Evolutionary conservation across 2,329 filamentous ascomycete species (phyloP).

Genomic region (Ophiocordyceps camponoti-leonardi): DNA sequence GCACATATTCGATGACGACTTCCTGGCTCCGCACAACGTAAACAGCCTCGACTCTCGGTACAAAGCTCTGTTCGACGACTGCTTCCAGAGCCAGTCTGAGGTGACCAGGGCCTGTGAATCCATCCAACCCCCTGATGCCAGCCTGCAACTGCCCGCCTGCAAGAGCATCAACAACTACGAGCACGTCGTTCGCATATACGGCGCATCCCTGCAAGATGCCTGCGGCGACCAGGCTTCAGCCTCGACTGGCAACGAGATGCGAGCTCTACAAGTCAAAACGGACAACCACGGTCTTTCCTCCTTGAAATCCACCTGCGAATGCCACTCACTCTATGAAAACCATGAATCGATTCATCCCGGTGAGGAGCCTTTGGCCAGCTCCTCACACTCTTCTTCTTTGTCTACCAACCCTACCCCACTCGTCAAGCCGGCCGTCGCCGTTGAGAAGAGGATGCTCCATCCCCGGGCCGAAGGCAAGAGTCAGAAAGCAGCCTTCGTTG

Average conservation of each 20-base stretch:
- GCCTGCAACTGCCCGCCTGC: neutral
- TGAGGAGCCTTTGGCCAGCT: neutral
- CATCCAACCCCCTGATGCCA: neutral
- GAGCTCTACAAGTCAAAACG: neutral
- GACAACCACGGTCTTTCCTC: neutral
- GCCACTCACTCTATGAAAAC: neutral
- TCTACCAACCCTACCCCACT: neutral
- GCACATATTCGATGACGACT: neutral
- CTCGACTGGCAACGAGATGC: neutral
- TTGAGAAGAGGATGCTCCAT: too few species aligned
- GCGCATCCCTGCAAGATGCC: neutral
- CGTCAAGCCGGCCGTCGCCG: neutral
- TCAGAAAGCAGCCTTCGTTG: neutral
- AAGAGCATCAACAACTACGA: neutral
- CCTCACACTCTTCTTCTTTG: neutral
- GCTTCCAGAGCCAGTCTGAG: neutral
- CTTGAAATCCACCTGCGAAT: neutral
- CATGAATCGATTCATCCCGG: neutral
- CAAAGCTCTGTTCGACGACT: neutral
- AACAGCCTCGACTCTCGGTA: neutral
- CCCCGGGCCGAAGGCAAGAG: too few species aligned
- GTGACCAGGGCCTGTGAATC: neutral
- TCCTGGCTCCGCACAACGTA: neutral
- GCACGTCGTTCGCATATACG: neutral
- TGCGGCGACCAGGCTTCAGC: neutral